Evolutionary conservation across 345 rosid species (phyloP).

Genomic region (Corymbia maculata): DNA sequence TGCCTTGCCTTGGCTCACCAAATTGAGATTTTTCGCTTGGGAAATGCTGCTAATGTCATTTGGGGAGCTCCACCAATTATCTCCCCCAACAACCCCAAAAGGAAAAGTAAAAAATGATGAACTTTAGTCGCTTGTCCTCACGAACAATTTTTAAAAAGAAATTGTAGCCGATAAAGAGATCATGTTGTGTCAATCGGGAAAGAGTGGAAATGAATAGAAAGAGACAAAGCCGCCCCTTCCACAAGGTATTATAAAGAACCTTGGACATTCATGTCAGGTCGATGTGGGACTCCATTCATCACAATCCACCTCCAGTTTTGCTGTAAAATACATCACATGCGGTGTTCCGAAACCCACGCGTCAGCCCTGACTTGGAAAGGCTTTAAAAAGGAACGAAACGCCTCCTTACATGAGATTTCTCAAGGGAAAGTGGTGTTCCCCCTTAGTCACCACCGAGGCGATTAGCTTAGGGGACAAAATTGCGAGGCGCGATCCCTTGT

Average conservation of each 20-base stretch:
- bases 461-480: neutral
- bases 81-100: neutral
- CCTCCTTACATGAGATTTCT: too few relatives aligned
- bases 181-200: rapidly evolving
- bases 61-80: neutral
- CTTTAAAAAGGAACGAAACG: too few relatives aligned
- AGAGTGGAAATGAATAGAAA: neutral
- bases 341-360: neutral
- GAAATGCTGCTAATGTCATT: neutral
- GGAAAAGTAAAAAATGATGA: neutral
- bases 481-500: neutral
- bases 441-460: neutral
- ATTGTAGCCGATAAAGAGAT: neutral
- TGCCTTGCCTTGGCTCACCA: neutral
- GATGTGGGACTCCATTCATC: neutral
- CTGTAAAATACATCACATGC: neutral
- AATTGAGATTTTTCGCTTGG: neutral
- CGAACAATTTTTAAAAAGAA: neutral
- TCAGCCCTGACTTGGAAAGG: too few relatives aligned
- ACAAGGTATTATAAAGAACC: rapidly evolving
- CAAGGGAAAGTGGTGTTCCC: neutral
- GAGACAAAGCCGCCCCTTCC: neutral
- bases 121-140: neutral
- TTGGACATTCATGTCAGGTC: neutral
- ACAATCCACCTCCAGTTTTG: neutral